Conservation (phyloP, 2,329 filamentous ascomycete genomes). For the Calcarisporium arbuscula region DNA sequence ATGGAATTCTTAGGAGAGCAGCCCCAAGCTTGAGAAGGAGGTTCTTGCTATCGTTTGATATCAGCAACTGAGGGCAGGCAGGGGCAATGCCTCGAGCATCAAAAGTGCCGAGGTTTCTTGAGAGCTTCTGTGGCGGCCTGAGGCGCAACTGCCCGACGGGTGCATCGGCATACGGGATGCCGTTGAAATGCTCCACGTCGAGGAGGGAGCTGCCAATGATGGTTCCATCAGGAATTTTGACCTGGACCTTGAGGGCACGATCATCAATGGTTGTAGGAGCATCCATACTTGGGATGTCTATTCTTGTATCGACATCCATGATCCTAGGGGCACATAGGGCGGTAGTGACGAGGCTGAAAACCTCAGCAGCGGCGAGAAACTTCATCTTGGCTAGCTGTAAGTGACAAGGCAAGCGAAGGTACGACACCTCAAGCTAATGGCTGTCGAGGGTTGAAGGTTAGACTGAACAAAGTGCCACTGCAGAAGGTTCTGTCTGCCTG, state of each 20-base stretch:
- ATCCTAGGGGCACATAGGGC: constrained; percentile 6
- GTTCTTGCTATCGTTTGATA: constrained; percentile 40
- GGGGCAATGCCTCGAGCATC: constrained; percentile 51
- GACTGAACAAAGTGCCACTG: no score
- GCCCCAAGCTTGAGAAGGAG: constrained; percentile 39
- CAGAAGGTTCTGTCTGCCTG: no score
- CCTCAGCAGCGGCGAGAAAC: constrained; percentile 2
- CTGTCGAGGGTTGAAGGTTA: no score
- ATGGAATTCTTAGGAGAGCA: constrained; percentile 44
- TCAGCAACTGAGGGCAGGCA: constrained; percentile 67
- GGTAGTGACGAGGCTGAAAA: constrained; percentile 6
- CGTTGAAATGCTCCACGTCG: constrained; percentile 62
- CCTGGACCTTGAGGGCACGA: constrained; percentile 41
- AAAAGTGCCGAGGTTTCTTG: constrained; percentile 50
- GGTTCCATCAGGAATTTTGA: constrained; percentile 50
- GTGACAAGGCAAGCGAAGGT: no score
- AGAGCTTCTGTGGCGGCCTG: constrained; percentile 57
- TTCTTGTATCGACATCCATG: no score
- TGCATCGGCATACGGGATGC: constrained; percentile 69
- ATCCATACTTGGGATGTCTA: no score
- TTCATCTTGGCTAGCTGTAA: constrained; percentile 8
- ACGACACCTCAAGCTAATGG: no score
- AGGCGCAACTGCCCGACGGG: constrained; percentile 62
- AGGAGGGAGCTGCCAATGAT: constrained; percentile 40
- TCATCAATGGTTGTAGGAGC: constrained; percentile 29